Evolutionary conservation across 2,329 filamentous ascomycete species (phyloP).

Genomic region (Tolypocladium album): DNA sequence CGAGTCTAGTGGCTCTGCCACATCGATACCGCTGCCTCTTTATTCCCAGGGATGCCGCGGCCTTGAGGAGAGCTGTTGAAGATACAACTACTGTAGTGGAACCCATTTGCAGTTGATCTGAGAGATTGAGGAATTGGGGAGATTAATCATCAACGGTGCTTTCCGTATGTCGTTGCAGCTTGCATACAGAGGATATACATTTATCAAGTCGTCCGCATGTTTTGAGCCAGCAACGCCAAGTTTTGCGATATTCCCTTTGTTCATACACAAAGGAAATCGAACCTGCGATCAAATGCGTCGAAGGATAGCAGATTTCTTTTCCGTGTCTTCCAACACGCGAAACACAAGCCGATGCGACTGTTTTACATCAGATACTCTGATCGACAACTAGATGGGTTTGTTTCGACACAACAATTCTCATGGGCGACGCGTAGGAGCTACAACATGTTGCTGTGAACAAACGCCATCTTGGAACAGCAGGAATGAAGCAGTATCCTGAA

Average conservation of each 20-base stretch:
- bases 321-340: too few species aligned
- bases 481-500: too few species aligned
- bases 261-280: too few species aligned
- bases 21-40: constrained; percentile 41
- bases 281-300: too few species aligned
- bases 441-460: too few species aligned
- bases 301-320: too few species aligned
- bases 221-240: background rate
- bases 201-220: background rate
- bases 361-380: too few species aligned
- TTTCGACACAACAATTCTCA: too few species aligned
- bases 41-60: constrained; percentile 32
- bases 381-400: too few species aligned
- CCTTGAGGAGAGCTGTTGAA: background rate
- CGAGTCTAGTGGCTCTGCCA: constrained; percentile 51
- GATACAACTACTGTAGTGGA: background rate
- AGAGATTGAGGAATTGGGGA: background rate
- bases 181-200: background rate
- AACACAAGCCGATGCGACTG: too few species aligned
- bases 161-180: background rate
- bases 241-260: background rate
- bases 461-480: too few species aligned
- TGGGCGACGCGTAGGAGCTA: too few species aligned
- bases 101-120: background rate
- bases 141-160: background rate